A percentile compares a stretch with the other conserved stretches of the same genome.
Conservation (phyloP, 1,284 basidiomycete species). For the Apiotrichum veenhuisii region DNA sequence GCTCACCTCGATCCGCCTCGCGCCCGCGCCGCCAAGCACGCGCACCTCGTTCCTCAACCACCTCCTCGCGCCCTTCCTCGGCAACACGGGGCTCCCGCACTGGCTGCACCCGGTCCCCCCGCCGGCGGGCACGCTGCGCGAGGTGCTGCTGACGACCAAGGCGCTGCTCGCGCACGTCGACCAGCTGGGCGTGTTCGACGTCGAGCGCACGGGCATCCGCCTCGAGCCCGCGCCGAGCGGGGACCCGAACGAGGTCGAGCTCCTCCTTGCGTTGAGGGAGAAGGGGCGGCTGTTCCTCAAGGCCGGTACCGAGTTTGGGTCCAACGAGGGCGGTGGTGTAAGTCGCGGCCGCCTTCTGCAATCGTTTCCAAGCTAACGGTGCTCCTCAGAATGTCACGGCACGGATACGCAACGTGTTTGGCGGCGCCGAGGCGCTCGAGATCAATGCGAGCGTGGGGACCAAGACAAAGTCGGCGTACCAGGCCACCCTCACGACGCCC, state of each 20-base stretch:
- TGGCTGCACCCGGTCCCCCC: constrained; percentile 43
- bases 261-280: constrained; percentile 75
- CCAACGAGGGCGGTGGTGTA: constrained; percentile 86
- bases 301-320: constrained; percentile 87
- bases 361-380: too few relatives aligned
- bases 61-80: constrained; percentile 66
- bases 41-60: constrained; percentile 73
- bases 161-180: constrained; percentile 62
- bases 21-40: constrained; percentile 66
- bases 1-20: constrained; percentile 71
- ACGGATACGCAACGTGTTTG: constrained; percentile 80
- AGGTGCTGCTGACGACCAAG: constrained; percentile 66
- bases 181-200: constrained; percentile 70
- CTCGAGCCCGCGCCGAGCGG: constrained; percentile 66
- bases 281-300: constrained; percentile 75
- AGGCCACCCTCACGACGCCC: constrained; percentile 44
- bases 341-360: too few relatives aligned
- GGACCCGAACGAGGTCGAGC: constrained; percentile 69
- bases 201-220: constrained; percentile 57
- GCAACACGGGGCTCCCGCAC: constrained; percentile 27
- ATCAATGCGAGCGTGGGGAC: constrained; percentile 81
- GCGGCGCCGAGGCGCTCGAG: constrained; percentile 84
- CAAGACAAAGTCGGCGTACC: constrained; percentile 76
- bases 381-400: constrained; percentile 64
- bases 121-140: constrained; percentile 55